Base-by-base conservation (phyloP, 306 rosid genomes). In the Trifolium repens region DNA sequence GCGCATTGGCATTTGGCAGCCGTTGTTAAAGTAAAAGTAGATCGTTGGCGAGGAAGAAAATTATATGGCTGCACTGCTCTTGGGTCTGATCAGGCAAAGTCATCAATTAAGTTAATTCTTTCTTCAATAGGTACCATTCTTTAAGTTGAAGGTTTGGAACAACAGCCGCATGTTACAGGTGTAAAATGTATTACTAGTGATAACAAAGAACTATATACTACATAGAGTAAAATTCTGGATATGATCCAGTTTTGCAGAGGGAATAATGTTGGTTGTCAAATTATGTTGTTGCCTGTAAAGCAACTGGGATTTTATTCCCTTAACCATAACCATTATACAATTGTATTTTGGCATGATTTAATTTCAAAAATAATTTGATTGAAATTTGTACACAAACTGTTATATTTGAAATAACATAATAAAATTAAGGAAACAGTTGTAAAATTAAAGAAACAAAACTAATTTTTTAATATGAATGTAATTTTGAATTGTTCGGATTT, bases 81-180 rank as follows among this genome's bases (percentile, higher is more conserved):
- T 62, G 59, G 54, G 65, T 82, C 46, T 44, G 63, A 65, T 55
- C 40, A 42, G 69, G 78, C 60, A 35, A 75, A 67, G 73, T 58
- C 74, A 37, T 61, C 75, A 43, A 73, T 71, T 71, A 76, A 61
- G 74, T 68, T 65, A 40, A 81, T 81, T 80, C 82, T 86, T 83
- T 82, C 77, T 83, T 67, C 79, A 14, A 59, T 73, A 14, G 85
- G 74, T 35, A 71, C 65, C 74, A 82, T 87, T 84, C 81, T 88
- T 83, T 87, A 46, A 37, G 70, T 39, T 77, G 81, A 55, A 81
- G 80, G 68, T 69, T 68, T 78, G 59, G 84, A 73, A 60, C 81
- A 55, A 79, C 24, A 67, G 68, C 67, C 69, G 65, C 26, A 34
- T 76, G 73, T 77, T 68, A 61, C 62, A 64, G 53, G 67, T 82